Evolutionary conservation across 331 rosid species (phyloP), one percentile per base, ranked within the genome.

Genomic region (Pyrus hybrid): DNA sequence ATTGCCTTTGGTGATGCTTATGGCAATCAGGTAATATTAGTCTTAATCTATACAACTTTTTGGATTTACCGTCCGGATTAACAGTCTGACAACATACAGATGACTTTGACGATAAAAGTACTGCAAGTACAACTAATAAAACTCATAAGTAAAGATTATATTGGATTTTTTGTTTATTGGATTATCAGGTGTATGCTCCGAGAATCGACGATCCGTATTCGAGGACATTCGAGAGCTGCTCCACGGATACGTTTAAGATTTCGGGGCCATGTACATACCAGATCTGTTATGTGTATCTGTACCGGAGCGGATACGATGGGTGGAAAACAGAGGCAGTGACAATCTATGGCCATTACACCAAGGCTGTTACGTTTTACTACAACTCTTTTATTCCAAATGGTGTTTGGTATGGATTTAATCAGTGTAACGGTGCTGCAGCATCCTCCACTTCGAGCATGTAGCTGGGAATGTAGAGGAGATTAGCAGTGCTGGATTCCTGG

Each of bases 1-100:
- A 83, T 93, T 49, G 8, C 90, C 2, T 93, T 93, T 70, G 96
- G 98, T 10, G 97, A 93, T 76, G 96, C 92, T 56, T 85, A 88
- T 76, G 98, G 98, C 68, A 85, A 91, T 75, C 94, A 91, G 98
- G 98, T 93, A 70, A 29, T 26, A 51, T 32, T 61, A 51, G 4
- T 21, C 14, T 21, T 30, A 17, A 51, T n/a, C 29, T 7, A 56
- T 57, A 21, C 33, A 2, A 5, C 8, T 13, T 14, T 5, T 17
- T 16, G 16, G 23, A 2, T 26, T 13, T 26, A 62, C 22, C 0
- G 0, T 26, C 6, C 16, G 5, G 18, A 6, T 63, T 30, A 29
- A 53, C 29, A 56, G 54, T 17, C 37, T 23, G 12, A 72, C 68
- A 60, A 17, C 67, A 0, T 35, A 23, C 2, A 18, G 18, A 41